These are phyloP conservation scores for Bimuria novae-zelandiae DNA, from an alignment of 2,329 filamentous ascomycete species.

Conservation along the genomic window DNA sequence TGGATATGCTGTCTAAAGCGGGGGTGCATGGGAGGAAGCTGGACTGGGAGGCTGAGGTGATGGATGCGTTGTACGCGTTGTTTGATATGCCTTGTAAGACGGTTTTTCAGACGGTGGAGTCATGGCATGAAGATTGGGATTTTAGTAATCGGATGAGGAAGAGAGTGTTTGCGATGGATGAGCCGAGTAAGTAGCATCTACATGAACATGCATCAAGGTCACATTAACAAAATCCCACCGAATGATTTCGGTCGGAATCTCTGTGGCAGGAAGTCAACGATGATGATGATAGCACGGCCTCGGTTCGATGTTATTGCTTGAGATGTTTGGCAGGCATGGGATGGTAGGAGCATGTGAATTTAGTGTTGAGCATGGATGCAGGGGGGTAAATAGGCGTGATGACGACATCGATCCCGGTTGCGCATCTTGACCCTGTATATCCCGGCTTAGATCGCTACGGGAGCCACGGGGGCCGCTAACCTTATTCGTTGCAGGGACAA, in stretches of 20 bases:
- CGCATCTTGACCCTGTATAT: conserved; percentile 26
- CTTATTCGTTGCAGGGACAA: no score
- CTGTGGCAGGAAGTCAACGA: no score
- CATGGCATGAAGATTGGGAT: neutral
- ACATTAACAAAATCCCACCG: no score
- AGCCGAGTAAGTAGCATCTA: no score
- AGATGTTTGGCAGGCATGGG: no score
- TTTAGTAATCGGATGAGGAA: neutral
- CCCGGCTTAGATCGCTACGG: conserved; percentile 8
- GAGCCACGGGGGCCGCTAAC: neutral
- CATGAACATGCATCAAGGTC: no score
- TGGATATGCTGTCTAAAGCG: conserved; percentile 5
- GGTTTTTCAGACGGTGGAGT: neutral
- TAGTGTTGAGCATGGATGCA: neutral
- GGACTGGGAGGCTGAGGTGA: conserved; percentile 1
- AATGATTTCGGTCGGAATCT: no score
- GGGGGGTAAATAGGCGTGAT: conserved; percentile 5
- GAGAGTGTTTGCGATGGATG: neutral
- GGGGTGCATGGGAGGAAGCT: neutral
- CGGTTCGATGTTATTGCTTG: no score
- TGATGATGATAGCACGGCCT: no score
- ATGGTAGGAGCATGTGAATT: no score
- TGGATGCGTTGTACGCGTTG: neutral
- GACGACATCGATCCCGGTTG: conserved; percentile 35
- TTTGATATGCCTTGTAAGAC: neutral